Percentiles rank a stretch among this genome's conserved stretches.
These are phyloP conservation scores for Sporopachydermia lactativora DNA, from an alignment of 805 yeast genomes.

Conservation along the genomic window DNA sequence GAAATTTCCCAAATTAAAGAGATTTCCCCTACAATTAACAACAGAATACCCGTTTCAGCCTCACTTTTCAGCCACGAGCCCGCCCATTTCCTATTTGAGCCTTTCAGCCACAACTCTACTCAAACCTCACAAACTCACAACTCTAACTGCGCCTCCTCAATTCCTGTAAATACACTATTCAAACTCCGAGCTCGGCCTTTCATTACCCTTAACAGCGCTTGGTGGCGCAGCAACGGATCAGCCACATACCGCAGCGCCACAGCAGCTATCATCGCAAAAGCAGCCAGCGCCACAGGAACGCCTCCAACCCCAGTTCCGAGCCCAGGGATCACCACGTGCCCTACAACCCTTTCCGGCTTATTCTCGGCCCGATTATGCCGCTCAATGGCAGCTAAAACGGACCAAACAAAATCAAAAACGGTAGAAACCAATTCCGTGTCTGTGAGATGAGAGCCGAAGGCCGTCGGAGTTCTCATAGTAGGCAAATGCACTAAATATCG, in stretches of 20 bases:
- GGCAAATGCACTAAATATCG: slow-evolving; percentile 23
- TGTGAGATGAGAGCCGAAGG: slow-evolving; percentile 4
- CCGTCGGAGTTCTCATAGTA: slow-evolving; percentile 24
- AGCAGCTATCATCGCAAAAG: slow-evolving; percentile 22
- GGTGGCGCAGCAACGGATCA: background rate
- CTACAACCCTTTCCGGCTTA: slow-evolving; percentile 7
- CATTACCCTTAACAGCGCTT: background rate
- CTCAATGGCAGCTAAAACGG: slow-evolving; percentile 15
- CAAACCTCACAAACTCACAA: no score
- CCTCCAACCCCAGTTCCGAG: slow-evolving; percentile 28
- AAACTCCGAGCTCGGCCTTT: no score
- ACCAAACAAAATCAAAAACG: slow-evolving; percentile 27
- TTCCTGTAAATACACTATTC: no score
- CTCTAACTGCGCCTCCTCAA: no score
- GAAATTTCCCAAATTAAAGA: no score
- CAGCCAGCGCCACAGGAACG: slow-evolving; percentile 18
- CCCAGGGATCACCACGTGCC: slow-evolving; percentile 22
- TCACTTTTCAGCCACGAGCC: no score
- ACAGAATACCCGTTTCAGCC: no score
- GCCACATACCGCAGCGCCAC: slow-evolving; percentile 10
- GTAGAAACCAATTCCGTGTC: slow-evolving; percentile 7
- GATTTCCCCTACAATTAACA: no score
- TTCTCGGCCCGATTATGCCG: slow-evolving; percentile 3
- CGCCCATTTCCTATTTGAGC: no score
- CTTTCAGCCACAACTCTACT: no score